phyloP scores from a whole-genome alignment of 345 rosid species.

The Eucalyptus decipiens region DNA sequence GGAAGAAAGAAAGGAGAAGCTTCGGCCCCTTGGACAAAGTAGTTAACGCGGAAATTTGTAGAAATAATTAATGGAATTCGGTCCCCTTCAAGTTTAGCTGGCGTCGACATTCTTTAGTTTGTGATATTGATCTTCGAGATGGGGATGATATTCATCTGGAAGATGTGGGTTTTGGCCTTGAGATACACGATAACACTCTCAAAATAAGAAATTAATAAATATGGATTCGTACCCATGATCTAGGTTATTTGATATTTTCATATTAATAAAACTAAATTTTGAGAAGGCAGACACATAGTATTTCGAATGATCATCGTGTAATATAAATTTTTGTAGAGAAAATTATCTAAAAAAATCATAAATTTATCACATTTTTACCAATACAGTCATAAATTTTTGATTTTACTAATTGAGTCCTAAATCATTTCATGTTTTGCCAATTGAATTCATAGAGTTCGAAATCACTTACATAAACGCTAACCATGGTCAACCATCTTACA shows the following conservation, averaged over 20 bases:
- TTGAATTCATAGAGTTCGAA: too few relatives aligned
- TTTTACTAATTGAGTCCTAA: too few relatives aligned
- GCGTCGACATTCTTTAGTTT: background rate
- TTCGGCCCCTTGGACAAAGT: background rate
- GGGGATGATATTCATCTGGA: background rate
- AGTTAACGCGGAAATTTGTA: background rate
- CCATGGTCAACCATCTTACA: too few relatives aligned
- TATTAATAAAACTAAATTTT: background rate
- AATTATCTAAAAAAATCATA: too few relatives aligned
- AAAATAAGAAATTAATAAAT: too few relatives aligned
- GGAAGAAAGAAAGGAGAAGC: background rate
- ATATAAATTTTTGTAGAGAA: too few relatives aligned
- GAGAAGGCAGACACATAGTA: background rate
- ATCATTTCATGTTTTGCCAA: too few relatives aligned
- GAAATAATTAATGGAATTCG: background rate
- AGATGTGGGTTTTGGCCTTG: background rate
- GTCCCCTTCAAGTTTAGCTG: background rate
- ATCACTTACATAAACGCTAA: too few relatives aligned
- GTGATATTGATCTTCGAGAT: background rate
- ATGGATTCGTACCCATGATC: background rate
- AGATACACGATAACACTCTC: background rate
- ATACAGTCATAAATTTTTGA: too few relatives aligned
- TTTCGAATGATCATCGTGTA: too few relatives aligned
- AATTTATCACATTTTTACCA: too few relatives aligned
- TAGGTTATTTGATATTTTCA: background rate